phyloP scores from a whole-genome alignment of 2,329 filamentous ascomycete species.

The Trichophyton rubrum region DNA sequence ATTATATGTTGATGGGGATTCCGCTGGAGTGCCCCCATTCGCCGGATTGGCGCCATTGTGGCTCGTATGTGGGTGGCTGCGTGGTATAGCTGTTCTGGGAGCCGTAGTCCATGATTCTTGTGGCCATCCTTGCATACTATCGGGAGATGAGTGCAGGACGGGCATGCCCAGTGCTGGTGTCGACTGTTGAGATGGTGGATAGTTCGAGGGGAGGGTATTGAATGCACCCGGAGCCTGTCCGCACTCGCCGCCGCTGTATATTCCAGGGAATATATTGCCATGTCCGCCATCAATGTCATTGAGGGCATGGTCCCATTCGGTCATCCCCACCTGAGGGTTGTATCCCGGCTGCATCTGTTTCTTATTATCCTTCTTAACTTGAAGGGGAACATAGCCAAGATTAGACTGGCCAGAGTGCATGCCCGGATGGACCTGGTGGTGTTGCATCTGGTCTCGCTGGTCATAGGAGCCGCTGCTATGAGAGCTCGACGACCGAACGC shows the following conservation, averaged over 20 bases:
- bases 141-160: slow-evolving; percentile 11
- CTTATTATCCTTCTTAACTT: slow-evolving; percentile 24
- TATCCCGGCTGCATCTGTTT: slow-evolving; percentile 24
- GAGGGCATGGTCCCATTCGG: slow-evolving; percentile 73
- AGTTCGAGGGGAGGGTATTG: slow-evolving; percentile 9
- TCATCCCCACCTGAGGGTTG: slow-evolving; percentile 41
- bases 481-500: slow-evolving; percentile 13
- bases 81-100: slow-evolving; percentile 26
- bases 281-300: slow-evolving; percentile 67
- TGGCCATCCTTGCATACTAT: slow-evolving; percentile 27
- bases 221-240: slow-evolving; percentile 17
- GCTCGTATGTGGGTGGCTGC: slow-evolving; percentile 32
- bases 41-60: neutral
- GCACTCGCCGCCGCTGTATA: slow-evolving; percentile 35
- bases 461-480: slow-evolving; percentile 9
- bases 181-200: slow-evolving; percentile 4
- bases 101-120: slow-evolving; percentile 29
- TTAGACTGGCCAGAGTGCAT: slow-evolving; percentile 21
- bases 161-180: slow-evolving; percentile 12
- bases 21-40: neutral
- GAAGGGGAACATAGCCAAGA: slow-evolving; percentile 46
- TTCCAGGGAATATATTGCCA: slow-evolving; percentile 57
- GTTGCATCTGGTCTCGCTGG: slow-evolving; percentile 4
- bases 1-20: neutral
- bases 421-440: slow-evolving; percentile 5